Base-by-base conservation (phyloP, 768 basidiomycete genomes). In the Tylopilus rubrobrunneus region DNA sequence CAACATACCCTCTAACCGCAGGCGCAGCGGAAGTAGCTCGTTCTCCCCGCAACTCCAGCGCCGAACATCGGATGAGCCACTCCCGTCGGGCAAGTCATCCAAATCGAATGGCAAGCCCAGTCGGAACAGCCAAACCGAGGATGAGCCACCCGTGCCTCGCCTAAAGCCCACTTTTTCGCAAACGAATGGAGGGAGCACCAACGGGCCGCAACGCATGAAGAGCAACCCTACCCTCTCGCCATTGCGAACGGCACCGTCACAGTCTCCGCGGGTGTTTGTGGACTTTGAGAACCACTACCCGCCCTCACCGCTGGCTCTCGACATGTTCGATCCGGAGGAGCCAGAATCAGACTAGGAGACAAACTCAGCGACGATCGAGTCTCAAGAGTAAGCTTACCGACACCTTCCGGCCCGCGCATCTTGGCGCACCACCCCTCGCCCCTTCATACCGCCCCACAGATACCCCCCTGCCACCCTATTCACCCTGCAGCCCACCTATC, bases 401-500 rank as follows among this genome's bases (percentile, higher is more conserved):
- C 15, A 61, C 70, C 15, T 70, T 70, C 51, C 59, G 61, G 5
- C 68, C 70, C 1, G 45, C 56, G n/a, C 66, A 70, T 58, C 28
- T 52, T 12, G 51, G 51, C n/a, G 44, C 51, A 17, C 68, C 67
- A 28, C 57, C 69, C 31, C 41, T 52, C 12, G 36, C 44, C 5
- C 34, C 51, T 19, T 52, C 44, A 4, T 45, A 45, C 36, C 51
- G 45, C 14, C 39, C 51, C 34, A 39, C 43, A 19, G 44, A 52
- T n/a, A 11, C 34, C 17, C 50, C 43, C 39, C 27, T 52, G 7
- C 51, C 51, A 19, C 59, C 64, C 1, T 68, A 64, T 43, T 58
- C 61, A 9, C 61, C 65, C 2, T 89, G 86, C 68, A 71, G 76
- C 12, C 87, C 87, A 4, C 87, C 86, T 0, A 62, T 70, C 0